A percentile compares a stretch with the other conserved stretches of the same genome.
Evolutionary conservation across 768 basidiomycete species (phyloP).

Genomic region (Mycena pura): DNA sequence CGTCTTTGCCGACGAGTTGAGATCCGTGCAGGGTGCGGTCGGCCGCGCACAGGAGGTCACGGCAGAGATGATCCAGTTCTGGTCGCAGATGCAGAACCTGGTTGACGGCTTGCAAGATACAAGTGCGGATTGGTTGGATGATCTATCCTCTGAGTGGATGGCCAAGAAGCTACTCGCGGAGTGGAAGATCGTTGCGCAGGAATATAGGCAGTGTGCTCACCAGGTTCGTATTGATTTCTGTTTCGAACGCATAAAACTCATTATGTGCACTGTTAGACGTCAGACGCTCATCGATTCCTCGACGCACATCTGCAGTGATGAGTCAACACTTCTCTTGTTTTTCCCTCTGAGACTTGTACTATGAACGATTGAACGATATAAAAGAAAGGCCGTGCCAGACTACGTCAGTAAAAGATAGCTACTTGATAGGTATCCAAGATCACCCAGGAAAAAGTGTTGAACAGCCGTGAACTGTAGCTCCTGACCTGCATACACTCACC

Average conservation of each 20-base stretch:
- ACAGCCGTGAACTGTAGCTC: too few relatives aligned
- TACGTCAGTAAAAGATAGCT: too few relatives aligned
- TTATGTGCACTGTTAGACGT: neutral
- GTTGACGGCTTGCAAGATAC: constrained; percentile 2
- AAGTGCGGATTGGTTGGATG: constrained; percentile 5
- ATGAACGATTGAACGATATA: too few relatives aligned
- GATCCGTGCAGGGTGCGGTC: neutral
- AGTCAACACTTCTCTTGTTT: too few relatives aligned
- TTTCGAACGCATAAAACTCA: neutral
- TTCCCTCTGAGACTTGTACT: too few relatives aligned
- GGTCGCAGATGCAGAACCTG: constrained; percentile 1
- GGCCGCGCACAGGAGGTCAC: neutral
- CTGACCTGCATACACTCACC: too few relatives aligned
- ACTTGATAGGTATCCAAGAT: too few relatives aligned
- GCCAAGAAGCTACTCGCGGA: constrained; percentile 2
- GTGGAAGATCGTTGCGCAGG: constrained; percentile 2
- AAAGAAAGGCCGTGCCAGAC: too few relatives aligned
- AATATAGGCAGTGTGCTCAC: constrained; percentile 5
- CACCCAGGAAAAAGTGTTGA: too few relatives aligned
- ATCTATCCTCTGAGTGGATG: constrained; percentile 10
- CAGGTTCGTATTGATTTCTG: neutral
- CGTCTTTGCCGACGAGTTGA: neutral
- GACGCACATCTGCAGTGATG: neutral
- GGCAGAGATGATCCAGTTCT: neutral
- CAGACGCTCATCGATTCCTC: constrained; percentile 4